These are phyloP conservation scores for Linnemannia schmuckeri DNA, from an alignment of 192 early-diverging fungal genomes.

Conservation along the genomic window DNA sequence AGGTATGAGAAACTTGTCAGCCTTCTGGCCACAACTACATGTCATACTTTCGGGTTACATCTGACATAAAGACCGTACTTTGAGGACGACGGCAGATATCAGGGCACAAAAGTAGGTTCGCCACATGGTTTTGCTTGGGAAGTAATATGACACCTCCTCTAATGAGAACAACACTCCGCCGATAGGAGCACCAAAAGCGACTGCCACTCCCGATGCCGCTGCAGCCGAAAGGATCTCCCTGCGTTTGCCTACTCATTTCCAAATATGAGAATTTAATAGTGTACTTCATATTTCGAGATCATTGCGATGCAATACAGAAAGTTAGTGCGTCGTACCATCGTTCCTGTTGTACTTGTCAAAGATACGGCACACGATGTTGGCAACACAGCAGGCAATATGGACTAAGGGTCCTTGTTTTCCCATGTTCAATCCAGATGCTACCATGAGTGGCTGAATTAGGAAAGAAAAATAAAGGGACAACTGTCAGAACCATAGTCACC, in stretches of 20 bases:
- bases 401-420: conserved; percentile 98
- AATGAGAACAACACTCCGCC: conserved; percentile 96
- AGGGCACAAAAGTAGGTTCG: conserved; percentile 95
- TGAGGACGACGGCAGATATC: conserved; percentile 82
- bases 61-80: conserved; percentile 7
- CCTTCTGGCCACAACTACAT: too few species aligned
- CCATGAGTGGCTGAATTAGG: conserved; percentile 73
- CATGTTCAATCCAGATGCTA: conserved; percentile 89
- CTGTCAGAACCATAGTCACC: background rate
- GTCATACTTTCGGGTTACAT: too few species aligned
- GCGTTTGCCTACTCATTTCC: conserved; percentile 70
- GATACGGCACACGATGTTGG: conserved; percentile 87
- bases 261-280: too few species aligned
- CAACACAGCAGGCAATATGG: conserved; percentile 92
- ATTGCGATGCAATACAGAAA: background rate
- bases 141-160: conserved; percentile 94
- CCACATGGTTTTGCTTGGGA: conserved; percentile 96
- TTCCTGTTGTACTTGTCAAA: conserved; percentile 95
- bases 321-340: conserved; percentile 61
- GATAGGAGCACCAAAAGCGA: conserved; percentile 97
- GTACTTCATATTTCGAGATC: too few species aligned
- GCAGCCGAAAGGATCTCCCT: conserved; percentile 95
- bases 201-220: conserved; percentile 92
- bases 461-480: background rate
- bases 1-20: background rate